Conservation (phyloP, 179 eudicot genomes). For the Drosera spatulata region DNA sequence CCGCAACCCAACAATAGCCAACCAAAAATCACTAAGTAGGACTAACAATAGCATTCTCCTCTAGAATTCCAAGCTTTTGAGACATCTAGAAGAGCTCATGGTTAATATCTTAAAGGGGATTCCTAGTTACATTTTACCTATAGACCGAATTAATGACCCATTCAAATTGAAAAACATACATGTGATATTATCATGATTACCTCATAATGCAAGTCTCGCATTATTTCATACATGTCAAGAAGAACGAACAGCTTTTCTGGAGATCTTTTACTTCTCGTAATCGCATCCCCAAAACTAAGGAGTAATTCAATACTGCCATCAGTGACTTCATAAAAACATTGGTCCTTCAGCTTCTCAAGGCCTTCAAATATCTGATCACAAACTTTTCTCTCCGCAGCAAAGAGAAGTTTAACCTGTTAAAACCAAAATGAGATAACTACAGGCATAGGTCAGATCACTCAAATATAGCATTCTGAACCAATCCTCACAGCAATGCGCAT, state of each 20-base stretch:
- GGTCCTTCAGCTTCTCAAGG: slow-evolving; percentile 48
- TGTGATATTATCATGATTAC: slow-evolving; percentile 14
- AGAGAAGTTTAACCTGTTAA: slow-evolving; percentile 56
- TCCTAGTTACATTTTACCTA: too few species aligned
- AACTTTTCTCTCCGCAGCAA: slow-evolving; percentile 63
- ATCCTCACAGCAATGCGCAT: slow-evolving; percentile 65
- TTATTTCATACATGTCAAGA: slow-evolving; percentile 69
- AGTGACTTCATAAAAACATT: slow-evolving; percentile 68
- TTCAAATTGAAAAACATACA: neutral
- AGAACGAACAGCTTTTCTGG: slow-evolving; percentile 70
- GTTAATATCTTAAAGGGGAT: too few species aligned
- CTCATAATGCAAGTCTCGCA: slow-evolving; percentile 67
- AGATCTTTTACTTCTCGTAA: slow-evolving; percentile 69
- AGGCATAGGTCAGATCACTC: neutral
- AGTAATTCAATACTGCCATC: slow-evolving; percentile 52
- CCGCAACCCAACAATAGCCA: too few species aligned
- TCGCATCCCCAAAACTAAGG: slow-evolving; percentile 71
- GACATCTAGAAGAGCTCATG: too few species aligned
- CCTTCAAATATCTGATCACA: slow-evolving; percentile 65
- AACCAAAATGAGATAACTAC: neutral
- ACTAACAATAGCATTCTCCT: too few species aligned
- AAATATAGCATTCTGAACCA: neutral
- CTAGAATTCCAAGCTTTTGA: too few species aligned
- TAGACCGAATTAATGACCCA: too few species aligned
- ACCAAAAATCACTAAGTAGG: too few species aligned